Conservation (phyloP, 225 moss, liverwort and hornwort species). For the Bryum argenteum region DNA sequence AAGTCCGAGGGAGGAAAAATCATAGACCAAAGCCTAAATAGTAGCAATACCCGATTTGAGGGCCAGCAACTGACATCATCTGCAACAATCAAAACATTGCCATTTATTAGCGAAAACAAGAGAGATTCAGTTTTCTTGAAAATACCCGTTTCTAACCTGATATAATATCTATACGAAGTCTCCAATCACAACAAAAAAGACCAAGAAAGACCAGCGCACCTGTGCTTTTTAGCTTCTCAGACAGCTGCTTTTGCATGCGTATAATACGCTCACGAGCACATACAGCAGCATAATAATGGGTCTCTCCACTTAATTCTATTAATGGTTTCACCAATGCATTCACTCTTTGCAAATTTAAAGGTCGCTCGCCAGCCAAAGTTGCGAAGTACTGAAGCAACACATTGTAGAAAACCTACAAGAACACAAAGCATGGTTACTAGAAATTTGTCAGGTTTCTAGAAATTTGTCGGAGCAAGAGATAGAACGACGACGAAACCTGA, state of each 20-base stretch:
- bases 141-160: not conserved
- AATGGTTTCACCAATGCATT: conserved; percentile 78
- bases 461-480: conserved; percentile 4
- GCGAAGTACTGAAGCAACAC: conserved; percentile 95
- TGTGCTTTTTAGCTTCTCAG: conserved; percentile 72
- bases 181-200: conserved; percentile 9
- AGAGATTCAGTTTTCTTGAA: too few species aligned
- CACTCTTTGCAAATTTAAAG: conserved; percentile 67
- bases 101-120: conserved; percentile 23
- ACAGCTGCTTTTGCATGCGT: conserved; percentile 82
- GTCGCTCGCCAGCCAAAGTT: conserved; percentile 71
- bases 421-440: conserved; percentile 29
- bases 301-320: conserved; percentile 79
- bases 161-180: not conserved
- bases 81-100: conserved; percentile 44
- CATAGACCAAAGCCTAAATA: conserved; percentile 90
- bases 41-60: conserved; percentile 69
- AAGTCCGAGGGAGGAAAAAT: conserved; percentile 97
- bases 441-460: conserved; percentile 4
- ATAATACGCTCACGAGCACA: conserved; percentile 93
- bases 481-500: conserved; percentile 3
- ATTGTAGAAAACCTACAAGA: conserved; percentile 81
- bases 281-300: conserved; percentile 82
- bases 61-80: conserved; percentile 97
- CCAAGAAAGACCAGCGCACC: conserved; percentile 52